Evolutionary conservation across 805 yeast species (phyloP).

Genomic region (Spathaspora girioi): DNA sequence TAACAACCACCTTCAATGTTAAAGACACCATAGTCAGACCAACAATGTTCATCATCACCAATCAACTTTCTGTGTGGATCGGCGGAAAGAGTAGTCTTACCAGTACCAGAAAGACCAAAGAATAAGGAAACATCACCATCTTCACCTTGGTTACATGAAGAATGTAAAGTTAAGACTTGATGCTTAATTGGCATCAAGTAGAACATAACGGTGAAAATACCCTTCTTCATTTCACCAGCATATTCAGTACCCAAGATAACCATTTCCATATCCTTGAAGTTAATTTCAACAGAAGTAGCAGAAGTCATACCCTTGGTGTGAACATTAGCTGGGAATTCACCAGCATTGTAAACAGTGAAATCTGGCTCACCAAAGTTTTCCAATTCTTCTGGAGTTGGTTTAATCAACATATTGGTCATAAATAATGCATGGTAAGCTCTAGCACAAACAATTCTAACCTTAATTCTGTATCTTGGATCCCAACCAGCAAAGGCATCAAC

Average conservation of each 20-base stretch:
- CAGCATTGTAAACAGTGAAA: constrained; percentile 97
- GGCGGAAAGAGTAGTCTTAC: constrained; percentile 95
- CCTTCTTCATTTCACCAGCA: constrained; percentile 99
- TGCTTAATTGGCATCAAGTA: constrained; percentile 95
- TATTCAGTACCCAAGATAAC: constrained; percentile 97
- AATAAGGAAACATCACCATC: constrained; percentile 88
- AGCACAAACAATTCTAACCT: constrained; percentile 94
- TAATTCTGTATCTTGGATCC: constrained; percentile 97
- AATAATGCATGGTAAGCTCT: constrained; percentile 97
- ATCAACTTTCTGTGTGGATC: constrained; percentile 91
- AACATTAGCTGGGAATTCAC: constrained; percentile 97
- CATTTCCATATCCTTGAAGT: constrained; percentile 98
- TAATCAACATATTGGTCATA: constrained; percentile 97
- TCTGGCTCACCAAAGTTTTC: constrained; percentile 93
- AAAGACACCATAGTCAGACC: constrained; percentile 98
- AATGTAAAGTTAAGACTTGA: constrained; percentile 88
- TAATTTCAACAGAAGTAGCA: constrained; percentile 90
- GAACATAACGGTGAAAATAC: constrained; percentile 98
- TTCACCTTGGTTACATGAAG: constrained; percentile 90
- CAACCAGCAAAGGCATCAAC: constrained; percentile 98
- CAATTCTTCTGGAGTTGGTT: constrained; percentile 89
- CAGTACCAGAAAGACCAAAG: constrained; percentile 97
- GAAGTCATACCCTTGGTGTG: constrained; percentile 98
- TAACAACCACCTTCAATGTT: constrained; percentile 99
- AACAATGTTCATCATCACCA: constrained; percentile 99